These are phyloP conservation scores for Tylopilus plumbeoviolaceoides DNA, from an alignment of 768 basidiomycete species.

Conservation along the genomic window DNA sequence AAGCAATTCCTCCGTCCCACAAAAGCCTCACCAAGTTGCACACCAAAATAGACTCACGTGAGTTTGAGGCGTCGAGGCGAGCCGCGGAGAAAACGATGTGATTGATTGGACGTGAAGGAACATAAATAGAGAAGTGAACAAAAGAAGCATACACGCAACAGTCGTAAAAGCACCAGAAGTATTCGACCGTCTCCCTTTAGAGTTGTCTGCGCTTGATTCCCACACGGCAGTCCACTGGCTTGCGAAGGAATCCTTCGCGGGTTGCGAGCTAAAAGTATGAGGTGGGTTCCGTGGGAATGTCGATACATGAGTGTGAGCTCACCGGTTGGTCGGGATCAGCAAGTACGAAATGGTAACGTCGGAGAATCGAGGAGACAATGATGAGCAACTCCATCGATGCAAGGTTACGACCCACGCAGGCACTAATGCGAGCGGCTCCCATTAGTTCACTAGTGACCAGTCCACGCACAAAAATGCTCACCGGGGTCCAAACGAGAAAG, in stretches of 20 bases:
- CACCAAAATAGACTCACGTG: slow-evolving; percentile 16
- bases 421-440: slow-evolving; percentile 36
- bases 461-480: slow-evolving; percentile 20
- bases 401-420: slow-evolving; percentile 81
- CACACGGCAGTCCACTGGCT: slow-evolving; percentile 69
- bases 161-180: too few relatives aligned
- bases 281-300: slow-evolving; percentile 5
- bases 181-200: slow-evolving; percentile 15
- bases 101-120: not conserved
- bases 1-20: not conserved
- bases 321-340: slow-evolving; percentile 56
- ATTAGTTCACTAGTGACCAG: not conserved
- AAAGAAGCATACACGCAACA: slow-evolving; percentile 1
- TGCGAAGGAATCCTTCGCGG: slow-evolving; percentile 83
- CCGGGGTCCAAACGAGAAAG: slow-evolving; percentile 82
- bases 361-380: slow-evolving; percentile 76
- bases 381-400: slow-evolving; percentile 76
- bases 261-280: slow-evolving; percentile 52
- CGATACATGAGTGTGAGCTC: not conserved
- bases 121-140: not conserved
- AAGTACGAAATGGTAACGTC: slow-evolving; percentile 71
- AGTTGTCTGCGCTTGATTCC: slow-evolving; percentile 63
- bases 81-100: not conserved
- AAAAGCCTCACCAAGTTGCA: not conserved
- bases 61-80: not conserved